Evolutionary conservation across 768 basidiomycete species (phyloP), one percentile per base, ranked within the genome.

Genomic region (Tubosaeta sp.): DNA sequence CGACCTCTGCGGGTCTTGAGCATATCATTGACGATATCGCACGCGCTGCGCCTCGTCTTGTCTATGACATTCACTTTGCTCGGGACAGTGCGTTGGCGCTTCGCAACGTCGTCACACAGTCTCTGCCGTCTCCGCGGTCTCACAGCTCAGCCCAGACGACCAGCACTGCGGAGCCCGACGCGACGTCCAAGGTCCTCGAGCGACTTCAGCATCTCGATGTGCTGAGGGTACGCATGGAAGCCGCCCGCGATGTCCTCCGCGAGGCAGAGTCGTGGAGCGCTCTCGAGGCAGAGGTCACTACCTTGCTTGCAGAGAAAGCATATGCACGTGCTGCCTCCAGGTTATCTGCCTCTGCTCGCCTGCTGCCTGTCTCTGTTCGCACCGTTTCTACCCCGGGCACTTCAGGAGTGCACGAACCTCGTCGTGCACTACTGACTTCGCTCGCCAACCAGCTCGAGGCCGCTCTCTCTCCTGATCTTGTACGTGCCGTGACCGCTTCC

Each of bases 191-290:
- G 4, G 85, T 87, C 4, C 75, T 98, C 52, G 84, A 91, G 48
- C 79, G 80, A 30, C 72, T 99, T n/a, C 82, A 83, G 47, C 75
- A 84, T 39, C 76, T 98, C 35, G 93, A 98, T 67, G 82, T 79
- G 10, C 78, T 94, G 25, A 96, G 93, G 64, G 73, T 73, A 21
- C 77, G 87, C 19, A 94, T 99, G 91, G 92, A 94, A 65, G 83
- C 84, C 0, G 80, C 92, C 1, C 76, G 94, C 30, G 92, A 92
- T 55, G 93, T 97, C 16, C 71, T 98, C 31, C 82, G 86, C 22
- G 95, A 98, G 65, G 94, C 96, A 12, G 94, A 98, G 74, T 90
- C 87, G 57, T 99, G 96, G 96, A 90, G 87, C 51, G 90, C 91
- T 2, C 78, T 99, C 41, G 96, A 98, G 66, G 78, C 87, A 31